Percentiles rank a stretch among this genome's conserved stretches.
These are phyloP conservation scores for Anastatica hierochuntica DNA, from an alignment of 345 rosid species.

Conservation along the genomic window DNA sequence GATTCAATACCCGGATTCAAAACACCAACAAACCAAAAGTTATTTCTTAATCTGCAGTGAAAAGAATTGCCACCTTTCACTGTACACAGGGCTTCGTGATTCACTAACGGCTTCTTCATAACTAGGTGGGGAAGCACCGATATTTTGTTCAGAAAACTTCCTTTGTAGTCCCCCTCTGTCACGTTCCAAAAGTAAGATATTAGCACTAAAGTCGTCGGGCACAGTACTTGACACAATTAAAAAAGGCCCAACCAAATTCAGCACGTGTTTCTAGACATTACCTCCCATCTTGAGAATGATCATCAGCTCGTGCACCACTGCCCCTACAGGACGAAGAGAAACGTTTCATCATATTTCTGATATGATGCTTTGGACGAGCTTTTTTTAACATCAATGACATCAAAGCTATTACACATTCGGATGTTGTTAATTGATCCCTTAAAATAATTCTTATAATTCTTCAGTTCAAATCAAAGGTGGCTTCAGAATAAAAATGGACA, in stretches of 20 bases:
- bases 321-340: constrained; percentile 35
- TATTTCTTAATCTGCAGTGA: constrained; percentile 3
- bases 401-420: too few relatives aligned
- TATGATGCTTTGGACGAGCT: background rate
- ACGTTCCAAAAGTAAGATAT: background rate
- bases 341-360: too few relatives aligned
- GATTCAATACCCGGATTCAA: too few relatives aligned
- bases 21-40: constrained; percentile 10
- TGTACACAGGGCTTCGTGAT: constrained; percentile 60
- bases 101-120: constrained; percentile 81
- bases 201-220: too few relatives aligned
- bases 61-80: constrained; percentile 57
- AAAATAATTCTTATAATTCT: too few relatives aligned
- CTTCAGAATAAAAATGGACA: background rate
- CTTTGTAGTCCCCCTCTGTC: constrained; percentile 55
- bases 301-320: constrained; percentile 57
- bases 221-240: background rate
- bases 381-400: too few relatives aligned
- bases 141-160: constrained; percentile 75
- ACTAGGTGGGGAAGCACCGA: constrained; percentile 79
- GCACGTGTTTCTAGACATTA: constrained; percentile 28
- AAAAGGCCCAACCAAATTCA: constrained; percentile 9
- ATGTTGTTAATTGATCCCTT: background rate
- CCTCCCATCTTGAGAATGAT: constrained; percentile 64
- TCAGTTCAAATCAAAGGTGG: background rate